Evolutionary conservation across 2,329 filamentous ascomycete species (phyloP), one percentile per base, ranked within the genome.

Genomic region (Fusarium redolens): DNA sequence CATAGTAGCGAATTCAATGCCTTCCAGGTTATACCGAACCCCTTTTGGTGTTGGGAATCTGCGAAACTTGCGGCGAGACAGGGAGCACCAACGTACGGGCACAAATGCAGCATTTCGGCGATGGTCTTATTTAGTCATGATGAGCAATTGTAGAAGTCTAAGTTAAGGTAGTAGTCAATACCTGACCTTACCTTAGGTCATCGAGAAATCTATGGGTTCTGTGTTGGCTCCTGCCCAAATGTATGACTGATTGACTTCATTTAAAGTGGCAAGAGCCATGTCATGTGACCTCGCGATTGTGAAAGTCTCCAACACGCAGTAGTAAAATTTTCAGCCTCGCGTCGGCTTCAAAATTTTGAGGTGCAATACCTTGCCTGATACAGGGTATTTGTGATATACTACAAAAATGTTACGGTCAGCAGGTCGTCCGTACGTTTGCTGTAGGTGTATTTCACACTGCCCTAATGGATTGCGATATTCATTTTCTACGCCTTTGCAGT

Each of bases 401-500:
- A 28, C 56, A 65, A 71, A 60, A 31, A 84, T 82, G 79, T 69
- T 83, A 59, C 77, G 75, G 57, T 74, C 69, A 31, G 71, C 80
- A 47, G 72, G 72, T 52, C 74, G 69, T 30, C 76, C 77, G n/a
- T 81, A 79, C 60, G 69, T 82, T 33, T 82, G 82, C 64, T 78
- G 79, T 76, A 78, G 74, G 62, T 84, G 80, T 60, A 62, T 81
- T 38, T 60, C 72, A 5, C 73, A 76, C n/a, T 43, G 57, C 22
- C 61, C 60, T 20, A 72, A 68, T 67, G 58, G 56, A 35, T 18
- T 67, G 11, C 61, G 52, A 12, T 43, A 62, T 7, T 67, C 62
- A 4, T 44, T 62, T 15, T 43, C 54, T 20, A 51, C 52, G 5
- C 52, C 61, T 22, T n/a, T 51, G 31, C 62, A 45, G 33, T 59